Percentiles rank a stretch among this genome's conserved stretches.
phyloP scores from a whole-genome alignment of 306 rosid species.

The Trichosanthes truncata region DNA sequence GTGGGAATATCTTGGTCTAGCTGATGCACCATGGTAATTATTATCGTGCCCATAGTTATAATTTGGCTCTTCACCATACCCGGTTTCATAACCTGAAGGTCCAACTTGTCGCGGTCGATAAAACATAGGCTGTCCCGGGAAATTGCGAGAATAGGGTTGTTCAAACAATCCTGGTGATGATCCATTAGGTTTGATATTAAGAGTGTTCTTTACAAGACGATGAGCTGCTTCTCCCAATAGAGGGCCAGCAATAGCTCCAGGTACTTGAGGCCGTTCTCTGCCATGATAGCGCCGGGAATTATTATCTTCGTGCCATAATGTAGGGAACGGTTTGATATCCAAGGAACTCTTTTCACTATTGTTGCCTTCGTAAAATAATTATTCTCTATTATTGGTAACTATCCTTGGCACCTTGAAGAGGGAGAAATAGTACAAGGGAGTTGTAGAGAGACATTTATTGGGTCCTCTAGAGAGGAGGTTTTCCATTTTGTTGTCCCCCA shows the following conservation, averaged over 20 bases:
- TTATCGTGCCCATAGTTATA: slow-evolving; percentile 35
- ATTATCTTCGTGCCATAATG: slow-evolving; percentile 88
- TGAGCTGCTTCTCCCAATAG: slow-evolving; percentile 94
- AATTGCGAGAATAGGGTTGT: slow-evolving; percentile 27
- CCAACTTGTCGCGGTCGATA: slow-evolving; percentile 50
- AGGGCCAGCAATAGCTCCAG: slow-evolving; percentile 78
- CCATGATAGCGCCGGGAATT: slow-evolving; percentile 51
- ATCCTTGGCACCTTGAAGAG: background rate
- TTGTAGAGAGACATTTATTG: background rate
- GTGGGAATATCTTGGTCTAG: slow-evolving; percentile 46
- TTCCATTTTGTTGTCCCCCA: background rate
- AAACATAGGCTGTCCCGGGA: slow-evolving; percentile 31
- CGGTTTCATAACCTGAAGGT: slow-evolving; percentile 60
- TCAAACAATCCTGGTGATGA: slow-evolving; percentile 42
- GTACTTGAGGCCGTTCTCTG: slow-evolving; percentile 77
- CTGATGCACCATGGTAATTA: slow-evolving; percentile 39
- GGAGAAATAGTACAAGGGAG: background rate
- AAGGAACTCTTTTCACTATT: slow-evolving; percentile 27
- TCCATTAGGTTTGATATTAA: slow-evolving; percentile 42
- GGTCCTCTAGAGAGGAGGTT: background rate
- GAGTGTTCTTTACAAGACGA: slow-evolving; percentile 82
- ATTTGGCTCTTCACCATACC: slow-evolving; percentile 50
- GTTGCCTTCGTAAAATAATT: no score
- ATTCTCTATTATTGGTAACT: background rate
- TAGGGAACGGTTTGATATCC: slow-evolving; percentile 73